Conservation (phyloP, 1,139 yeast species). For the Nakaseomyces nivariensis region DNA sequence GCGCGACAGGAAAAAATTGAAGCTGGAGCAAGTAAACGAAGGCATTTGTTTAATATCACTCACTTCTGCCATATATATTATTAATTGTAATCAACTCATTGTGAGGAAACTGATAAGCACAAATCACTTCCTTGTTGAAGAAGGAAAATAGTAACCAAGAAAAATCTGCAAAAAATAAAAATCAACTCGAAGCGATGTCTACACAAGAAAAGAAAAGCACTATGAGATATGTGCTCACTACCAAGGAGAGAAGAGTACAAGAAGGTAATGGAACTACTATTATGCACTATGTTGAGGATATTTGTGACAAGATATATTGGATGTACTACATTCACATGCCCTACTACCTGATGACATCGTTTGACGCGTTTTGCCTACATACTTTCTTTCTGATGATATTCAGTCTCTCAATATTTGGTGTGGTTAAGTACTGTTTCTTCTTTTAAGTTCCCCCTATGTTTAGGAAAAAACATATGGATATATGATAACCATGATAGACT, state of each 20-base stretch:
- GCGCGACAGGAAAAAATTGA: no score
- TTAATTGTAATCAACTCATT: no score
- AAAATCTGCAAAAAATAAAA: no score
- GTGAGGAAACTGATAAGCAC: no score
- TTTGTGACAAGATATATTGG: constrained; percentile 30
- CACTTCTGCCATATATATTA: no score
- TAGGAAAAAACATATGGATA: neutral
- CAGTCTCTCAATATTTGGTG: constrained; percentile 26
- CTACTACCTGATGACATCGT: constrained; percentile 33
- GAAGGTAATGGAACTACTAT: constrained; percentile 8
- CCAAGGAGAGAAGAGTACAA: constrained; percentile 7
- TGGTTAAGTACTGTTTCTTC: constrained; percentile 21
- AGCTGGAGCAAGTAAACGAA: no score
- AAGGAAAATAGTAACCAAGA: no score
- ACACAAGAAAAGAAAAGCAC: constrained; percentile 2
- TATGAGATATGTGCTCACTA: constrained; percentile 13
- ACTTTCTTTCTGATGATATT: constrained; percentile 28
- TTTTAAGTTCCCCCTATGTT: constrained; percentile 3
- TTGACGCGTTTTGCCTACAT: constrained; percentile 33
- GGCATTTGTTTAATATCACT: no score
- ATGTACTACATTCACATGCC: constrained; percentile 35
- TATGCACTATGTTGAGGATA: constrained; percentile 10
- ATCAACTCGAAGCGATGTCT: neutral
- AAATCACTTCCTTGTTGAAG: no score
- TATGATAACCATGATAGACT: neutral